Evolutionary conservation across 192 early-diverging fungal genomes (phyloP).

Genomic region (Backusella circina): DNA sequence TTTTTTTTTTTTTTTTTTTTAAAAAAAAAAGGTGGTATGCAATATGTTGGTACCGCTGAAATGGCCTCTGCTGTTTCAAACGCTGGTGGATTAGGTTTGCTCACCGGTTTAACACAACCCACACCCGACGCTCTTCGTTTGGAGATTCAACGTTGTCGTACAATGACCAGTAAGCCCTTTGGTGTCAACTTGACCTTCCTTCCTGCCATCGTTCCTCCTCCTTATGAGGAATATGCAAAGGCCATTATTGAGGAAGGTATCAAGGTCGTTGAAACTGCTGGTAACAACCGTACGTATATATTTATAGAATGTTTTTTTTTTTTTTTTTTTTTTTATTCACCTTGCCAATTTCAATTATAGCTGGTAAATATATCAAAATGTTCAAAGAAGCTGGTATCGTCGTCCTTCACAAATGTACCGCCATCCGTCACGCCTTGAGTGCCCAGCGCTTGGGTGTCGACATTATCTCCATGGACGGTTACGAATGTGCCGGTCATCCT

Average conservation of each 20-base stretch:
- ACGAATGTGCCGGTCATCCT: constrained; percentile 83
- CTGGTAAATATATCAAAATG: constrained; percentile 64
- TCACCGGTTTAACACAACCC: constrained; percentile 77
- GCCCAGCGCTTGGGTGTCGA: constrained; percentile 65
- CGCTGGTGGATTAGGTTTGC: constrained; percentile 70
- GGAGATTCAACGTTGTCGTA: constrained; percentile 70
- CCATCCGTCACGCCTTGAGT: constrained; percentile 68
- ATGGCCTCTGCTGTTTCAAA: constrained; percentile 71
- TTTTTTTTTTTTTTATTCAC: constrained; percentile 12
- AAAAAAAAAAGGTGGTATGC: constrained; percentile 62
- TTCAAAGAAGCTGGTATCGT: constrained; percentile 69
- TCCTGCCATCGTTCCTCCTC: constrained; percentile 78
- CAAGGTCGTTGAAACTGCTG: constrained; percentile 82
- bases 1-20: no score
- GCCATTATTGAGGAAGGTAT: constrained; percentile 76
- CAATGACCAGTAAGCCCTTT: constrained; percentile 75
- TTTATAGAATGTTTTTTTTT: not conserved
- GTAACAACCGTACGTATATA: constrained; percentile 65
- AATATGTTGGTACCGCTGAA: constrained; percentile 65
- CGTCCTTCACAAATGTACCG: constrained; percentile 81
- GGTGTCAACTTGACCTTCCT: constrained; percentile 81
- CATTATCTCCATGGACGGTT: constrained; percentile 77
- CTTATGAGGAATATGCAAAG: constrained; percentile 66
- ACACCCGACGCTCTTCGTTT: constrained; percentile 69
- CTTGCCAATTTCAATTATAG: constrained; percentile 23